Evolutionary conservation across 495 filamentous ascomycete species (phyloP).

Genomic region (Lasiosphaeria ovina): DNA sequence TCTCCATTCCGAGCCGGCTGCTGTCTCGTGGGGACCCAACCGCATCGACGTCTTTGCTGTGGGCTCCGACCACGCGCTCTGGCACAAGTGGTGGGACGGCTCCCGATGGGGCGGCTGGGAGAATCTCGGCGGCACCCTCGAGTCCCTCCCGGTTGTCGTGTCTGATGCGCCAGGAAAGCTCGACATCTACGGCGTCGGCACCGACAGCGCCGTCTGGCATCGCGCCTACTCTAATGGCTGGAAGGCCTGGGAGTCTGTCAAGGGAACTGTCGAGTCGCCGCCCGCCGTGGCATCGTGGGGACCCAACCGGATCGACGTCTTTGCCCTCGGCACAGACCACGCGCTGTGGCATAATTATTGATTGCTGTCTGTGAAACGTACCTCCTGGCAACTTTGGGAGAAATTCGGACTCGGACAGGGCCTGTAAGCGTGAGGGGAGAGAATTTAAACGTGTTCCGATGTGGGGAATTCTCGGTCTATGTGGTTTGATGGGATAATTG

Average conservation of each 20-base stretch:
- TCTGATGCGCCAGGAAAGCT: conserved; percentile 27
- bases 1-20: conserved; percentile 20
- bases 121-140: conserved; percentile 19
- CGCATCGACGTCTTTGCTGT: conserved; percentile 36
- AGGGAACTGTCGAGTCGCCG: conserved; percentile 21
- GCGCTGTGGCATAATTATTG: conserved; percentile 31
- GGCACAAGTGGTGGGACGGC: conserved; percentile 27
- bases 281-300: conserved; percentile 36
- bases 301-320: conserved; percentile 30
- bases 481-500: no score
- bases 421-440: no score
- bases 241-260: conserved; percentile 3
- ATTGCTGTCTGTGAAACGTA: background rate
- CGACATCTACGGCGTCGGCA: conserved; percentile 32
- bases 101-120: conserved; percentile 18
- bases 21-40: conserved; percentile 18
- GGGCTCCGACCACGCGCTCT: conserved; percentile 18
- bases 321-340: conserved; percentile 27
- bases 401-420: no score
- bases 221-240: conserved; percentile 20
- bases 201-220: conserved; percentile 7
- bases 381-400: no score
- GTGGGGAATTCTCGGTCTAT: no score
- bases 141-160: conserved; percentile 25
- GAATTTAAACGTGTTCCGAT: no score